These are phyloP conservation scores for Wickerhamiella nectarea DNA, from an alignment of 805 yeast genomes.

Conservation along the genomic window DNA sequence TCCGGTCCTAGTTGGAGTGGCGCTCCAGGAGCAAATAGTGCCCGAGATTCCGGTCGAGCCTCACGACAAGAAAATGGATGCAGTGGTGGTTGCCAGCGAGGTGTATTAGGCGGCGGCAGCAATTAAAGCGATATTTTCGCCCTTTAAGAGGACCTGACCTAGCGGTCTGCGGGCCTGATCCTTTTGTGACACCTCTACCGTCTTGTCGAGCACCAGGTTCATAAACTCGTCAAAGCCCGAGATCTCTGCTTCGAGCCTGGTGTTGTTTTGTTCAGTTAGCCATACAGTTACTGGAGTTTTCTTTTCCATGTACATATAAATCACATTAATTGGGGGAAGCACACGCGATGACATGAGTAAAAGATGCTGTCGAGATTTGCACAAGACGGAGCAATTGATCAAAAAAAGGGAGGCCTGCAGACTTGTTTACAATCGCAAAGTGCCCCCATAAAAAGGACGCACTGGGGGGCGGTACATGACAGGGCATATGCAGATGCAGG, in stretches of 20 bases:
- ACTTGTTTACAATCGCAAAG: too few species aligned
- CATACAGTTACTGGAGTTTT: conserved; percentile 70
- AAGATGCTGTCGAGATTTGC: background rate
- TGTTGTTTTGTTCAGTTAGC: conserved; percentile 74
- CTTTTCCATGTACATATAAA: conserved; percentile 76
- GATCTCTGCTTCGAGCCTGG: conserved; percentile 68
- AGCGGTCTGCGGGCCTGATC: conserved; percentile 36
- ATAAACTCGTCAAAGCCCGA: conserved; percentile 93
- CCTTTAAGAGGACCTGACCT: conserved; percentile 61
- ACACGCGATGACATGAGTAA: conserved; percentile 25
- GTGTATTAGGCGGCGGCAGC: conserved; percentile 20
- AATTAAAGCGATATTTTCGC: conserved; percentile 83
- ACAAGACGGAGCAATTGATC: too few species aligned
- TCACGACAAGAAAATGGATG: conserved; percentile 52
- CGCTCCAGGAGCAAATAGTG: conserved; percentile 50
- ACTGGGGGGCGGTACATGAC: too few species aligned
- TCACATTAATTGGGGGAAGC: conserved; percentile 84
- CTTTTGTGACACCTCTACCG: conserved; percentile 46
- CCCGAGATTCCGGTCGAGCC: conserved; percentile 39
- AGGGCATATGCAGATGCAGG: background rate
- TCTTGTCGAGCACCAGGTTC: conserved; percentile 60
- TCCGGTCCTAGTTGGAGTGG: conserved; percentile 41
- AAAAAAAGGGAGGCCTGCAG: too few species aligned
- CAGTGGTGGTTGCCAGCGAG: conserved; percentile 33
- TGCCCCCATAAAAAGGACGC: too few species aligned